These are phyloP conservation scores for Xylaria longipes DNA, from an alignment of 495 filamentous ascomycete genomes.

Conservation along the genomic window DNA sequence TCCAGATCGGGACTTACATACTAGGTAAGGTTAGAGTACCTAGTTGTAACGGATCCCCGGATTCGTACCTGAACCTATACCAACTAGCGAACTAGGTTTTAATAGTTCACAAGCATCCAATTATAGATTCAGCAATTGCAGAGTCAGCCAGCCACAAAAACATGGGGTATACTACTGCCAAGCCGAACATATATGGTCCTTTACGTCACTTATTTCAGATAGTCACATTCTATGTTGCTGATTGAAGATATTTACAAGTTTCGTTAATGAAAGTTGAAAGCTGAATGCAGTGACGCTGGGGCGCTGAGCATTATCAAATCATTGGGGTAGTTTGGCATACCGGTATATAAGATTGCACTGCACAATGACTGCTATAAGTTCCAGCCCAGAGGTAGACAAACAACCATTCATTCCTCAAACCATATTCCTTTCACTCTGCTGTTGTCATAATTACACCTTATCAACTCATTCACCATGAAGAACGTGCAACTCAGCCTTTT, in stretches of 20 bases:
- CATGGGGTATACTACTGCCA: conserved; percentile 1
- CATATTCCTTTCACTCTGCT: neutral
- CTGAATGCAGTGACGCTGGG: neutral
- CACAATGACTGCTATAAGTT: neutral
- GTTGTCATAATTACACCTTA: neutral
- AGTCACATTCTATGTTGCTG: neutral
- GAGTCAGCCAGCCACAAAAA: conserved; percentile 10
- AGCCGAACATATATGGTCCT: neutral
- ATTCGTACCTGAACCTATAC: neutral
- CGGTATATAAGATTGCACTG: conserved; percentile 8
- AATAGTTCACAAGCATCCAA: neutral
- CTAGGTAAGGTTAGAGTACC: too few species aligned
- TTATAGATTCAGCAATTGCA: neutral
- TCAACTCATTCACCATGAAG: conserved; percentile 18
- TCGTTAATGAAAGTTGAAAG: neutral
- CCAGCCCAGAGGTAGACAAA: too few species aligned
- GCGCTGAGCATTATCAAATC: too few species aligned
- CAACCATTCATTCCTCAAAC: neutral
- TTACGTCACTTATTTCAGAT: neutral
- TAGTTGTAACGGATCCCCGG: neutral
- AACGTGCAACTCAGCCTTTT: conserved; percentile 9
- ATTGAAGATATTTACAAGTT: neutral
- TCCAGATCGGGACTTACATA: conserved; percentile 2
- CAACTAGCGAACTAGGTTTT: neutral
- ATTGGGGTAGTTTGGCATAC: neutral